Evolutionary conservation across 2,329 filamentous ascomycete species (phyloP), one percentile per base, ranked within the genome.

Genomic region (Acephala macrosclerotiorum): DNA sequence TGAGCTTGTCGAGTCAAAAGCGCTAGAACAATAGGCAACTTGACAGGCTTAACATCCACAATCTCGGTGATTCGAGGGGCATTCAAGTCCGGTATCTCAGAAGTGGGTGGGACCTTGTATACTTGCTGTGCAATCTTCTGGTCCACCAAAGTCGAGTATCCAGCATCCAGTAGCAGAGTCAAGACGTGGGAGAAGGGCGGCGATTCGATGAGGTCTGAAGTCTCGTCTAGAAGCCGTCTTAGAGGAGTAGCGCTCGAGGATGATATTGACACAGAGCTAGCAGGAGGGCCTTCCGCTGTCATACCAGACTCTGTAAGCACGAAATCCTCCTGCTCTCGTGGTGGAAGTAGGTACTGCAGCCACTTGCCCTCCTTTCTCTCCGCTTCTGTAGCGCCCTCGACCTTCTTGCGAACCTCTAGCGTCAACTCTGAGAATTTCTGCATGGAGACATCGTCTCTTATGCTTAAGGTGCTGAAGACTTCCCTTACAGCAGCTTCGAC

Each of bases 191-290:
- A 87, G 79, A 98, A 98, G 40, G 92, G 87, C 0, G 96, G 96
- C 1, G 96, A 97, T 76, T 99, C 96, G 75, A 98, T 90, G 26
- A 99, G 86, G 77, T 99, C 96, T 45, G 95, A 92, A 1, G 96
- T 98, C 82, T 99, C 96, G 77, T 99, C 95, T 1, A 99, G 87
- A 22, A 99, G 86, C 65, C 92, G 90, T 63, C 95, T 89, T 63
- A 99, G 87, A n/a, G 85, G 83, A 35, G 82, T 77, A 14, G 79
- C 71, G n/a, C 80, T 73, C 1, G 81, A 74, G 3, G 78, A 73
- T 8, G 78, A 75, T 2, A 78, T 66, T 16, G 77, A 75, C 33
- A 73, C 69, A 72, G 75, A 58, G 73, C 78, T 68, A 70, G 74
- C 26, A 74, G 78, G 75, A 73, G 78, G 75, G 36, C 83, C 82